Evolutionary conservation across 129 eudicot genomes (phyloP), one percentile per base, ranked within the genome.

Genomic region (Arctium lappa): DNA sequence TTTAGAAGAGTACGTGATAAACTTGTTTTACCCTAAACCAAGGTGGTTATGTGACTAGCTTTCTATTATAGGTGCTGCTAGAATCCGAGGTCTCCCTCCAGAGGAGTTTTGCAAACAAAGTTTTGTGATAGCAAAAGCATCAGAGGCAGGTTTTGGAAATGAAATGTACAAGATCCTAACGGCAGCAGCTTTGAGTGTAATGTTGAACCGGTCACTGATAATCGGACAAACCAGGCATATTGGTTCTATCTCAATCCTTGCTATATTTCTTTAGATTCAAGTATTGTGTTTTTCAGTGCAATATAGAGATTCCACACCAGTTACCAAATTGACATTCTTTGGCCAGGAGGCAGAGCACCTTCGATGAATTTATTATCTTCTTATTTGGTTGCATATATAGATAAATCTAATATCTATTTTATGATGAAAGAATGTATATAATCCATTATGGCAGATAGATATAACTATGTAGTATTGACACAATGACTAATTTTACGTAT

Each of bases 201-300:
- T 94, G 91, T 44, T 94, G 90, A 91, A 94, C 78, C 97, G 98
- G 32, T 94, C 98, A 36, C 87, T 94, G 75, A 92, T 94, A 69
- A 94, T 94, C 69, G 98, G 98, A 85, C 97, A 94, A 92, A 89
- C 98, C 92, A 94, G 98, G 98, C 98, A 94, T 91, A 89, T 92
- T 90, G 98, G 98, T 92, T 92, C 89, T 89, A 86, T 89, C 92
- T 92, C 96, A 89, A 84, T 87, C 97, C 98, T 90, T 91, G 86
- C 94, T 86, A 46, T 88, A 81, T 75, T 13, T 72, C 42, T 70
- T 18, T 74, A n/a, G 36, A 63, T 53, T 87, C 34, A 63, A 13
- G 22, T 40, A 40, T 66, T n/a, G 75, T 46, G 31, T 44, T 77
- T 80, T 80, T 27, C 46, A 36, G 27, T 73, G 33, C 10, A 72